Evolutionary conservation across 2,329 filamentous ascomycete genomes (phyloP), one percentile per base, ranked within the genome.

Genomic region (Fusarium multiceps): DNA sequence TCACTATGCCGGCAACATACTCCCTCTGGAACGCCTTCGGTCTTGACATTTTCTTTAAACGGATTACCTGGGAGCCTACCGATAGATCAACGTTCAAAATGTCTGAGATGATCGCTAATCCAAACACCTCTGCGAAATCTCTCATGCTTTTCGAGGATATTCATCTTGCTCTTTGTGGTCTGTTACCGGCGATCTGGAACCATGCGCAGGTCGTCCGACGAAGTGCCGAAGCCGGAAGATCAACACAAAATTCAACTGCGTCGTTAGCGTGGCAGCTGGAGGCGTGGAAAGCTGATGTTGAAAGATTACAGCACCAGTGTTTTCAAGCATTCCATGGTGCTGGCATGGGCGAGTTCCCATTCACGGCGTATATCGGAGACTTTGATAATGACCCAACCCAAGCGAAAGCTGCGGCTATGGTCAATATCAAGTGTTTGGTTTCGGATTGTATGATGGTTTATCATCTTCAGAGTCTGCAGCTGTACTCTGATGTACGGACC

Each of bases 1-100:
- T 80, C 7, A 69, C 75, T 0, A 56, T 82, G 13, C 75, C 78
- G 4, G 74, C 71, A 0, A 79, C 81, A 0, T 80, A 77, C 34
- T 73, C 77, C 2, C 61, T 79, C 7, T 83, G 77, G 76, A 82
- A 83, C 55, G 62, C 80, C 0, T 73, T 78, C 21, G 81, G 81
- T 0, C 74, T 84, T 0, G 72, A 78, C 43, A 68, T 77, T 2
- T 82, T 79, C 54, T 82, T 81, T 49, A 71, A 73, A 14, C 75
- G 82, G 7, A 63, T 76, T 6, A 68, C 72, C 0, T 60, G 65
- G 2, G 80, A 83, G 28, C 79, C 80, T 1, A 59, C 73, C 1
- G 73, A 77, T 7, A 73, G 81, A 7, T 66, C 64, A 0, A 66
- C 75, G 4, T 77, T 74, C 23, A 75, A 74, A 20, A 73, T 80